phyloP scores from a whole-genome alignment of 805 yeast species.

The Wickerhamiella musiphila region DNA sequence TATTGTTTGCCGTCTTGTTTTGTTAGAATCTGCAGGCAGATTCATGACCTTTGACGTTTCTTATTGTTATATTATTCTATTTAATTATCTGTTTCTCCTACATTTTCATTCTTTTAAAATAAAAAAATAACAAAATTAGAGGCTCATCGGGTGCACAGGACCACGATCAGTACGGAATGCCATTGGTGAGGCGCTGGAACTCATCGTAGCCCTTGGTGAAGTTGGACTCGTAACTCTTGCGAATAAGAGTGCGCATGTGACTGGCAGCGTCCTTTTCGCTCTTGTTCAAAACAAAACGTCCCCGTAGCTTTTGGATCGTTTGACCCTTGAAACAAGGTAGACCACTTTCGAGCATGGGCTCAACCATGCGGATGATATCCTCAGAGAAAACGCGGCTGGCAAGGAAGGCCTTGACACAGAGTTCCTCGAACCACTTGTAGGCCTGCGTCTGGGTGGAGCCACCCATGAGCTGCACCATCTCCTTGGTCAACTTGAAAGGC shows the following conservation, averaged over 20 bases:
- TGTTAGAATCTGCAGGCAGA: too few species aligned
- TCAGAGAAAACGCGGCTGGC: conserved; percentile 81
- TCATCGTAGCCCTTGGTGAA: conserved; percentile 94
- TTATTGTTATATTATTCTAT: too few species aligned
- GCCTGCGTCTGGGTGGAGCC: conserved; percentile 74
- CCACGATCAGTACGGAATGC: conserved; percentile 70
- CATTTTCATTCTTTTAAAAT: too few species aligned
- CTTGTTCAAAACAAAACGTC: conserved; percentile 66
- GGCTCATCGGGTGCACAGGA: too few species aligned
- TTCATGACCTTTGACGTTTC: too few species aligned
- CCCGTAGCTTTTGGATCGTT: conserved; percentile 61
- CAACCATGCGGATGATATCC: conserved; percentile 64
- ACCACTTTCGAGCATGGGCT: conserved; percentile 89
- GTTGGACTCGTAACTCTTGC: conserved; percentile 67
- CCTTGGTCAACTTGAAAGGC: conserved; percentile 89
- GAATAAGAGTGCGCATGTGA: conserved; percentile 57
- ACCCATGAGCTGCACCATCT: conserved; percentile 95
- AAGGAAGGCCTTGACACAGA: conserved; percentile 82
- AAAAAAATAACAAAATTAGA: too few species aligned
- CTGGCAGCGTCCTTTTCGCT: conserved; percentile 72
- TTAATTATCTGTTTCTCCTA: too few species aligned
- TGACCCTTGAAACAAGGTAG: conserved; percentile 85
- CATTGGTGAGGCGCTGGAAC: conserved; percentile 90
- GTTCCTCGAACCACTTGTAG: conserved; percentile 82
- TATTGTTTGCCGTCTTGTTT: too few species aligned